These are phyloP conservation scores for Pisolithus microcarpus DNA, from an alignment of 768 basidiomycete genomes.

Conservation along the genomic window DNA sequence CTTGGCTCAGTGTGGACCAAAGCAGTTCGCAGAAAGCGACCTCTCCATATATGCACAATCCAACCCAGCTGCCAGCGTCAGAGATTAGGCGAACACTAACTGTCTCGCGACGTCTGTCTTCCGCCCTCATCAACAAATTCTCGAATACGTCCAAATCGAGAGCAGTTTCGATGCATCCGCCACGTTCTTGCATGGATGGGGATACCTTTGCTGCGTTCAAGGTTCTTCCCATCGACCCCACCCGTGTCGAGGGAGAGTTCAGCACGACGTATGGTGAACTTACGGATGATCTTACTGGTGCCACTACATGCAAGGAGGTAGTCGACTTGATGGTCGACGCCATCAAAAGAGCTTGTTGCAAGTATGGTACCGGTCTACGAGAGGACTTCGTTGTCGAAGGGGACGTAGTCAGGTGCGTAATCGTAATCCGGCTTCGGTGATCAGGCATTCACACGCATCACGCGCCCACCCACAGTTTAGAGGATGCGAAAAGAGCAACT, in stretches of 20 bases:
- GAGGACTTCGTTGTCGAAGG: conserved; percentile 50
- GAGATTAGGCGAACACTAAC: neutral
- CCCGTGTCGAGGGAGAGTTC: conserved; percentile 35
- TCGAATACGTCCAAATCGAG: conserved; percentile 23
- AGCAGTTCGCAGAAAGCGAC: conserved; percentile 67
- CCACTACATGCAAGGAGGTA: conserved; percentile 67
- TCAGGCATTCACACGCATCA: neutral
- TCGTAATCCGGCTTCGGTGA: neutral
- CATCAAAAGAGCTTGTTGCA: conserved; percentile 60
- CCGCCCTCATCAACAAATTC: conserved; percentile 11
- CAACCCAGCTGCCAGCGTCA: conserved; percentile 9
- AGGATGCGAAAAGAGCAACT: conserved; percentile 79
- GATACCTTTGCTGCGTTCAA: conserved; percentile 70
- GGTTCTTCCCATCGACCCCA: conserved; percentile 65
- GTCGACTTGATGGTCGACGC: conserved; percentile 68
- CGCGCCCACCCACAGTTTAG: conserved; percentile 41
- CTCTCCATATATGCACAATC: conserved; percentile 76
- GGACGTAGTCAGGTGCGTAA: conserved; percentile 73
- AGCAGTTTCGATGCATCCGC: conserved; percentile 17
- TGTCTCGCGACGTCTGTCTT: neutral
- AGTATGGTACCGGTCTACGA: conserved; percentile 40
- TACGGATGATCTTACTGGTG: conserved; percentile 54
- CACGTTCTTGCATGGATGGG: conserved; percentile 25
- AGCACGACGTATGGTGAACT: conserved; percentile 42
- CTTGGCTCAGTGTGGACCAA: conserved; percentile 69